A percentile compares a stretch with the other conserved stretches of the same genome.
phyloP scores from a whole-genome alignment of 2,329 filamentous ascomycete species.

The Mycosphaerella arachidis region DNA sequence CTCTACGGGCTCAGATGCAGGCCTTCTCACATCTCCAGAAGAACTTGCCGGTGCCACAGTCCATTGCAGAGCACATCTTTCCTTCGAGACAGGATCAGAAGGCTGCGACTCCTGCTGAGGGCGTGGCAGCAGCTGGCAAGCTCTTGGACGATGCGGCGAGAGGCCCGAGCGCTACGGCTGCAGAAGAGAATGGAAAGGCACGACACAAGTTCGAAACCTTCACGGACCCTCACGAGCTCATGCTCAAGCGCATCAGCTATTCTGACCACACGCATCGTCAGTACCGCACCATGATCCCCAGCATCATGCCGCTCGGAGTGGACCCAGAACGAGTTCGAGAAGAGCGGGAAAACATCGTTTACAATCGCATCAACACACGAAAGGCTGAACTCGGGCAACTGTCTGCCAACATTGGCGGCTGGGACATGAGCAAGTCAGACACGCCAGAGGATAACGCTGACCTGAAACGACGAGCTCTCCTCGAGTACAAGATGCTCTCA shows the following conservation, averaged over 20 bases:
- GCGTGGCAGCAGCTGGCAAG: conserved; percentile 44
- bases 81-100: conserved; percentile 61
- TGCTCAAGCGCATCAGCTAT: conserved; percentile 65
- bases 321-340: conserved; percentile 81
- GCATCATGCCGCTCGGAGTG: conserved; percentile 81
- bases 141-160: conserved; percentile 48
- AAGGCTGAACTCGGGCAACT: conserved; percentile 79
- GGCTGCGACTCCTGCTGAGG: conserved; percentile 36
- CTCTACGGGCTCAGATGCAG: conserved; percentile 78
- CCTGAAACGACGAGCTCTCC: conserved; percentile 81
- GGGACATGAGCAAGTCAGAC: conserved; percentile 70
- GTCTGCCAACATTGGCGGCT: conserved; percentile 79
- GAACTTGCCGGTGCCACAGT: conserved; percentile 73
- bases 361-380: conserved; percentile 82
- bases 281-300: conserved; percentile 75
- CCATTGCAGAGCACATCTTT: conserved; percentile 79
- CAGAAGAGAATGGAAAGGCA: conserved; percentile 32
- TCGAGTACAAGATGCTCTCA: conserved; percentile 88
- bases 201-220: conserved; percentile 64
- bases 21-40: conserved; percentile 89
- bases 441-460: conserved; percentile 69
- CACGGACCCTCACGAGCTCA: conserved; percentile 63
- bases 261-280: conserved; percentile 71
- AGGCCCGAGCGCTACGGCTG: conserved; percentile 38
- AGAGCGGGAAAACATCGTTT: conserved; percentile 81